Conservation (phyloP, 202 grass and related monocot genomes). For the Saccharum hybrid region DNA sequence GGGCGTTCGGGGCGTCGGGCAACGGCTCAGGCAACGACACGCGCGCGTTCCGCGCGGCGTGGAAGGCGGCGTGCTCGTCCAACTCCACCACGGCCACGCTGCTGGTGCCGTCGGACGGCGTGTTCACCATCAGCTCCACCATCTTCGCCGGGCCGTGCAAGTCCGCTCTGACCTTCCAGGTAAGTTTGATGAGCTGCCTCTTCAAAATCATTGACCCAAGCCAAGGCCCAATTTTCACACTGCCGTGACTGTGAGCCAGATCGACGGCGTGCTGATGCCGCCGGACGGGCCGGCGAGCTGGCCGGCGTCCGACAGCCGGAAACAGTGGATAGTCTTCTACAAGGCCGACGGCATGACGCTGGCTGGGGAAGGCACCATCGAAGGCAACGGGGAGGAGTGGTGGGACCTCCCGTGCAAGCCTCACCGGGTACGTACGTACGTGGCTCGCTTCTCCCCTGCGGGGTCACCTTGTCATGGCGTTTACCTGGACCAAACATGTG, state of each 20-base stretch:
- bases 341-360: conserved; percentile 64
- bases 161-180: conserved; percentile 56
- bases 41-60: conserved; percentile 26
- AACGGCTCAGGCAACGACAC: no score
- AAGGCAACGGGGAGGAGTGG: conserved; percentile 86
- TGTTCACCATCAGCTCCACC: conserved; percentile 74
- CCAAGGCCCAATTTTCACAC: background rate
- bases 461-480: background rate
- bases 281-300: conserved; percentile 68
- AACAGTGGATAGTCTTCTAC: conserved; percentile 78
- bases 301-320: conserved; percentile 58
- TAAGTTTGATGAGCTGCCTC: background rate
- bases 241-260: conserved; percentile 24
- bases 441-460: background rate
- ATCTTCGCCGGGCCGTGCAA: conserved; percentile 72
- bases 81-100: conserved; percentile 41
- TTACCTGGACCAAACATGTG: background rate
- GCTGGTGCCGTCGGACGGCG: conserved; percentile 68
- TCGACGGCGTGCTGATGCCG: conserved; percentile 78
- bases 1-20: no score
- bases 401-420: conserved; percentile 88
- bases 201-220: background rate
- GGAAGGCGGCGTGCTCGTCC: conserved; percentile 65
- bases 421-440: conserved; percentile 56
- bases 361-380: conserved; percentile 62